Evolutionary conservation across 345 rosid species (phyloP).

Genomic region (Citrus cavaleriei): DNA sequence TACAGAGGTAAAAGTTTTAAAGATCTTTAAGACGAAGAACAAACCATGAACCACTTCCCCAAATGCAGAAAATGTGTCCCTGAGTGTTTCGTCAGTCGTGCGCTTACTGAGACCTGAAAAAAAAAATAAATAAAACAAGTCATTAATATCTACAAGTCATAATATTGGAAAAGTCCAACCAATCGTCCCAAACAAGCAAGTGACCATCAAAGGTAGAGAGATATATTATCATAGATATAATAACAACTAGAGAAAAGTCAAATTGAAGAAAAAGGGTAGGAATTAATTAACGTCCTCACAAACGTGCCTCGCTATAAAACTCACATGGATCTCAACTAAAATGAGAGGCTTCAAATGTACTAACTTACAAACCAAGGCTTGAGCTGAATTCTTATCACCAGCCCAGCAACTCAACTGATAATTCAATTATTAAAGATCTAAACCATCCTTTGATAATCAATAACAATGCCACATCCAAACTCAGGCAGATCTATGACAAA

Average conservation of each 20-base stretch:
- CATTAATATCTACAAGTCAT: neutral
- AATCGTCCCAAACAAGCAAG: neutral
- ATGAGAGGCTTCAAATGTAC: neutral
- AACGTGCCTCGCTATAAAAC: neutral
- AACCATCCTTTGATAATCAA: neutral
- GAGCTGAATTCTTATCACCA: neutral
- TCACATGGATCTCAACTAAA: neutral
- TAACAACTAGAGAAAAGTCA: neutral
- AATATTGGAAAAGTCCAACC: neutral
- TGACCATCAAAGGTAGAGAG: neutral
- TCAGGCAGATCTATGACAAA: neutral
- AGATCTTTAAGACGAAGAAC: constrained; percentile 5
- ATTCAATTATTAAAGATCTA: neutral
- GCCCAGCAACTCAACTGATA: neutral
- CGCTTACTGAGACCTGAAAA: constrained; percentile 80
- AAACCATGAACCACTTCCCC: constrained; percentile 85
- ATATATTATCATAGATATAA: neutral
- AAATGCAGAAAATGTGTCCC: constrained; percentile 66
- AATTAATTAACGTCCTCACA: neutral
- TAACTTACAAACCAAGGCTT: neutral
- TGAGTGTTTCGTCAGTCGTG: constrained; percentile 64
- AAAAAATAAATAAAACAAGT: neutral
- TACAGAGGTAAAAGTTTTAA: neutral
- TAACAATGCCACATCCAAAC: neutral
- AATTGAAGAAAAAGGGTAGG: neutral